Evolutionary conservation across 169 alveolate genomes (phyloP).

Genomic region (Amoebophrya sp.): DNA sequence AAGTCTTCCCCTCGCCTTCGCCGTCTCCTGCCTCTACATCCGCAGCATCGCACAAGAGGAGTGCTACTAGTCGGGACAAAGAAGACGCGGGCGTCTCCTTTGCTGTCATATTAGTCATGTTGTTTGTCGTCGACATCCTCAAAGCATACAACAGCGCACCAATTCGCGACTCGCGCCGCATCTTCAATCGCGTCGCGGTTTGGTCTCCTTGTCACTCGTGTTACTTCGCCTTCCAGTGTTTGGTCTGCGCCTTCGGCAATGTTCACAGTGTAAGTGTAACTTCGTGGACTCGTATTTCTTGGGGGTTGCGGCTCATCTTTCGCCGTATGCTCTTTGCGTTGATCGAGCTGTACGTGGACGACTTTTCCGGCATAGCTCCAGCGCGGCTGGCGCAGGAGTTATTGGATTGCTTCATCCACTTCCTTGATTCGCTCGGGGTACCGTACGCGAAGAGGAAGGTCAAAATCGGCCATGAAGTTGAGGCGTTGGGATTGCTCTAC

Average conservation of each 20-base stretch:
- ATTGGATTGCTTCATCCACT: not conserved
- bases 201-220: not conserved
- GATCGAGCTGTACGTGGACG: not conserved
- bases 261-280: not conserved
- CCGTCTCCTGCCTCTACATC: too few relatives aligned
- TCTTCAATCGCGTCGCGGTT: not conserved
- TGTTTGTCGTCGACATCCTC: not conserved
- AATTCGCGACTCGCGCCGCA: not conserved
- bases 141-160: not conserved
- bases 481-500: not conserved
- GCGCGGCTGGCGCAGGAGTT: not conserved
- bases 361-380: not conserved
- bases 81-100: too few relatives aligned
- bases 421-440: not conserved
- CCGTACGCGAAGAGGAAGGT: not conserved
- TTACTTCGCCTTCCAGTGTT: not conserved
- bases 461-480: not conserved
- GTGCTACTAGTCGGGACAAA: too few relatives aligned
- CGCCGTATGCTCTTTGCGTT: not conserved
- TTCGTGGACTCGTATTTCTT: not conserved
- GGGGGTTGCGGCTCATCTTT: not conserved
- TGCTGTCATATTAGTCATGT: too few relatives aligned
- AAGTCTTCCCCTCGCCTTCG: too few relatives aligned
- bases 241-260: not conserved
- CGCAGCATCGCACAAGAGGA: too few relatives aligned